phyloP scores from a whole-genome alignment of 2,329 filamentous ascomycete genomes.

The Seiridium cupressi region DNA sequence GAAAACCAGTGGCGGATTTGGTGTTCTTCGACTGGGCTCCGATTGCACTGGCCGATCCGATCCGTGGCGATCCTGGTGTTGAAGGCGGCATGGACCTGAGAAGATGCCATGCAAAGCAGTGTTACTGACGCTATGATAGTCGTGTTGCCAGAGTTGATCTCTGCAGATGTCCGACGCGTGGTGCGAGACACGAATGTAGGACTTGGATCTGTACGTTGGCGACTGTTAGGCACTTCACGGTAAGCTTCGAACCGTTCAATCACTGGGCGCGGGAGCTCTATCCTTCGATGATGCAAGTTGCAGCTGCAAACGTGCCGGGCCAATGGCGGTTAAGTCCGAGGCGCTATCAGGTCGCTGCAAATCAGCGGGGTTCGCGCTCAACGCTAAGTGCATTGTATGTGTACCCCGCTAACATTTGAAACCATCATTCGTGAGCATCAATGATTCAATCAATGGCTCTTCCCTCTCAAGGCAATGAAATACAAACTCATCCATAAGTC shows the following conservation, averaged over 20 bases:
- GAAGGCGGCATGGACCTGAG: conserved; percentile 14
- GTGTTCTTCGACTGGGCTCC: conserved; percentile 23
- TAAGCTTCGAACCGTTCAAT: background rate
- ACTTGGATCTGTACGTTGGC: too few relatives aligned
- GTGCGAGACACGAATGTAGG: too few relatives aligned
- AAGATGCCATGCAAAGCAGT: conserved; percentile 6
- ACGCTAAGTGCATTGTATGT: too few relatives aligned
- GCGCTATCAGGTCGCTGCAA: background rate
- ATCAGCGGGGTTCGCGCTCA: too few relatives aligned
- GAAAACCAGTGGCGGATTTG: conserved; percentile 14
- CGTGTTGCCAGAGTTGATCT: background rate
- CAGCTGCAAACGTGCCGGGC: background rate
- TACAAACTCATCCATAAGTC: too few relatives aligned
- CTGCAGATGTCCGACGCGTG: too few relatives aligned
- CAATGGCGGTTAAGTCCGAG: conserved; percentile 3
- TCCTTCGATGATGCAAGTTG: conserved; percentile 3
- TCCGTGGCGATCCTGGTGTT: conserved; percentile 27
- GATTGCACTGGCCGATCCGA: conserved; percentile 19
- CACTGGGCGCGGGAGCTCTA: background rate
- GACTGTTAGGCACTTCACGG: too few relatives aligned
- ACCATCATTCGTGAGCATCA: too few relatives aligned
- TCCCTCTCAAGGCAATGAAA: too few relatives aligned
- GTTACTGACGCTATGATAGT: conserved; percentile 1
- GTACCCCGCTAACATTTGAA: too few relatives aligned
- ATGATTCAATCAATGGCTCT: too few relatives aligned